These are phyloP conservation scores for Cytidiella melzeri DNA, from an alignment of 768 basidiomycete species.

Conservation along the genomic window DNA sequence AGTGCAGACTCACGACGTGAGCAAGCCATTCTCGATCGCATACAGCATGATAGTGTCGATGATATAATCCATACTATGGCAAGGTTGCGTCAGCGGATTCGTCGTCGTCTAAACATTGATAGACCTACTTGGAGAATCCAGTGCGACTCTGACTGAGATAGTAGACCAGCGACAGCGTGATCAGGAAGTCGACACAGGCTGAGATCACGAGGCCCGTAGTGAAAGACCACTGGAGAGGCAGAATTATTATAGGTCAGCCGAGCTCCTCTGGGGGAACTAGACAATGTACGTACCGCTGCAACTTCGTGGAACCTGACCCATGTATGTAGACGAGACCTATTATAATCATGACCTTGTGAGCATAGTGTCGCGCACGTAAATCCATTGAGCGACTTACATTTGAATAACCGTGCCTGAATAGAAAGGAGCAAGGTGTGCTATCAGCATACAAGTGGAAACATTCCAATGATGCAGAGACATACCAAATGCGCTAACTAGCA, in stretches of 20 bases:
- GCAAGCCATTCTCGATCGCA: slow-evolving; percentile 14
- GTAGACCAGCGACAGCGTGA: slow-evolving; percentile 6
- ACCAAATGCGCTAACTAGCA: slow-evolving; percentile 14
- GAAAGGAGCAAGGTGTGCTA: too few relatives aligned
- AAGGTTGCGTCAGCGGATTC: neutral
- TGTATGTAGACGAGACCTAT: slow-evolving; percentile 3
- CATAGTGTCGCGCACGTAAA: neutral
- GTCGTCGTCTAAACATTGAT: neutral
- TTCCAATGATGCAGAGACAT: neutral
- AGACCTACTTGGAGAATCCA: slow-evolving; percentile 7
- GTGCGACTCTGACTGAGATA: slow-evolving; percentile 11
- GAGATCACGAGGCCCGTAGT: slow-evolving; percentile 12
- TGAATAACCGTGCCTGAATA: slow-evolving; percentile 5
- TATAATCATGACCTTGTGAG: neutral
- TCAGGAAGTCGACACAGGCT: slow-evolving; percentile 9
- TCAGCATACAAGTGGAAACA: too few relatives aligned
- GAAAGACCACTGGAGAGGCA: slow-evolving; percentile 7
- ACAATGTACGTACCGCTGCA: slow-evolving; percentile 4
- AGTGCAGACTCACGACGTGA: slow-evolving; percentile 12
- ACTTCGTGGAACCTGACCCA: slow-evolving; percentile 4
- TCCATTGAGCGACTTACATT: slow-evolving; percentile 1
- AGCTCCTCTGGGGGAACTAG: neutral
- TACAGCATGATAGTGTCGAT: slow-evolving; percentile 15
- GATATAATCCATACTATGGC: slow-evolving; percentile 16
- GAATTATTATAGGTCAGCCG: neutral